A percentile compares a stretch with the other conserved stretches of the same genome.
Evolutionary conservation across 139 green algal genomes (phyloP).

Genomic region (Chloropicon primus): DNA sequence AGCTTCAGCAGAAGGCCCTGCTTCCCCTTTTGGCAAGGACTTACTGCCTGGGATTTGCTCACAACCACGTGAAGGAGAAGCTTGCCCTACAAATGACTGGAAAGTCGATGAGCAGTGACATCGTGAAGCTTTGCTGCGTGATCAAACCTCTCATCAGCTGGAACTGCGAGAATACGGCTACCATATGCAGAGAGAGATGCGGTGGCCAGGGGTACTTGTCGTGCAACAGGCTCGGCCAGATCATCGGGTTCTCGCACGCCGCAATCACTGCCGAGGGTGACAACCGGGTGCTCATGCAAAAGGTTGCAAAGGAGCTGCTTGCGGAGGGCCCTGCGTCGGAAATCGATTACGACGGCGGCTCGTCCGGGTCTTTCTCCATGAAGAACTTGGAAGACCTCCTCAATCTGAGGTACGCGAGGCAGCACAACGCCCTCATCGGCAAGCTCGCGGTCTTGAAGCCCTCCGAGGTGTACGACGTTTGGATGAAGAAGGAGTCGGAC

Average conservation of each 20-base stretch:
- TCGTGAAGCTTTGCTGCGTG: conserved; percentile 76
- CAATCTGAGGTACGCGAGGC: conserved; percentile 17
- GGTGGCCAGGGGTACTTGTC: conserved; percentile 74
- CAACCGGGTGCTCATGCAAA: conserved; percentile 65
- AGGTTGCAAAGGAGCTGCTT: conserved; percentile 20
- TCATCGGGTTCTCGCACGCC: conserved; percentile 81
- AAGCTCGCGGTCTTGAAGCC: conserved; percentile 37
- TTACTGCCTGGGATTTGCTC: conserved; percentile 61
- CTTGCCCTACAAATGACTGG: conserved; percentile 32
- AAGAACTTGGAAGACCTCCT: conserved; percentile 25
- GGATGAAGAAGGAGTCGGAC: conserved; percentile 76
- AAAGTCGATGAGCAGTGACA: conserved; percentile 53
- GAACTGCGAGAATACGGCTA: conserved; percentile 52
- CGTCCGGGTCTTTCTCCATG: conserved; percentile 5
- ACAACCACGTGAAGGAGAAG: conserved; percentile 51
- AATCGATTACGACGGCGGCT: background rate
- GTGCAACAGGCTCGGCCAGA: conserved; percentile 69
- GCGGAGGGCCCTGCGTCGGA: background rate
- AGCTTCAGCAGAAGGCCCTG: conserved; percentile 68
- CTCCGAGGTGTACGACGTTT: conserved; percentile 55
- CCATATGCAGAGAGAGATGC: conserved; percentile 44
- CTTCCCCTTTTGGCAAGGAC: conserved; percentile 71
- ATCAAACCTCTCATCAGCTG: conserved; percentile 88
- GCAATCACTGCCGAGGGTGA: conserved; percentile 88
- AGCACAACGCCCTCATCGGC: conserved; percentile 46